Conservation (phyloP, 1,139 yeast species). For the Suhomyces terraborum region DNA sequence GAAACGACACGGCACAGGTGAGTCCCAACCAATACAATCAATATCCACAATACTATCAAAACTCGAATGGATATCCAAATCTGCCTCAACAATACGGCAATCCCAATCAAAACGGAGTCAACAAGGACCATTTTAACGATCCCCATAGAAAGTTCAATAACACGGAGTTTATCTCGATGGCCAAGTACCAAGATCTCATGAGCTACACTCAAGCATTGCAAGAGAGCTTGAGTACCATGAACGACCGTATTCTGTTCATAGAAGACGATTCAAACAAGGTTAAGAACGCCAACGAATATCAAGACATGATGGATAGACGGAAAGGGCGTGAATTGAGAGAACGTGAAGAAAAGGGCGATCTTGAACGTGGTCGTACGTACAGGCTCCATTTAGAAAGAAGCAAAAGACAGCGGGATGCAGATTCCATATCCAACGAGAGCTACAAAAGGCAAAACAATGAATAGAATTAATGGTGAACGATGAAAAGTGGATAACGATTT, state of each 20-base stretch:
- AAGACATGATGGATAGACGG: slow-evolving; percentile 15
- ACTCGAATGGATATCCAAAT: not conserved
- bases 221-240: slow-evolving; percentile 31
- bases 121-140: not conserved
- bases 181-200: slow-evolving; percentile 38
- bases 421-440: too few relatives aligned
- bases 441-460: not conserved
- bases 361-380: slow-evolving; percentile 14
- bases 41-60: not conserved
- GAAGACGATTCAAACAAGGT: slow-evolving; percentile 18
- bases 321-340: slow-evolving; percentile 16
- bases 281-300: slow-evolving; percentile 1
- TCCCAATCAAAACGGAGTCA: not conserved
- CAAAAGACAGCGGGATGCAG: not conserved
- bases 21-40: not conserved
- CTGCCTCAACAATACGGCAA: not conserved
- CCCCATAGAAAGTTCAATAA: slow-evolving; percentile 1
- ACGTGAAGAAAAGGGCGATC: slow-evolving; percentile 14
- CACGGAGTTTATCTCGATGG: slow-evolving; percentile 26
- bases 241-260: slow-evolving; percentile 23
- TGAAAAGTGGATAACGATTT: not conserved
- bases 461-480: not conserved
- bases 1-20: not conserved
- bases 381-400: slow-evolving; percentile 9
- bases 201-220: slow-evolving; percentile 38